These are phyloP conservation scores for Barnettozyma siamensis DNA, from an alignment of 805 yeast genomes.

Conservation along the genomic window DNA sequence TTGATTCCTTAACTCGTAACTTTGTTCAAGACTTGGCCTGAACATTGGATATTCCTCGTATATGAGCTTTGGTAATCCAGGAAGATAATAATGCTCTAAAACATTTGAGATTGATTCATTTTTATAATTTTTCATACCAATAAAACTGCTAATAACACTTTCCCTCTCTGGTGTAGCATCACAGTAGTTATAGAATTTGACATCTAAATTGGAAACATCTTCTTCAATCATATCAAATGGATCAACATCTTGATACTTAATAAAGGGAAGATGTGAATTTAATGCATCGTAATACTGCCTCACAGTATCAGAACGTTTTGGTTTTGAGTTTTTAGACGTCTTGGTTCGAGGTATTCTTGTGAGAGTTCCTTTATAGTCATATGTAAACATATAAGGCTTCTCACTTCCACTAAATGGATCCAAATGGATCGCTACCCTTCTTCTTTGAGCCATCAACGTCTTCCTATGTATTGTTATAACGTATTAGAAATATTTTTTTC, in stretches of 20 bases:
- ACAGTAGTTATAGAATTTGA: conserved; percentile 7
- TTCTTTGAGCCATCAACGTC: conserved; percentile 3
- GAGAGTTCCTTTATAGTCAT: conserved; percentile 6
- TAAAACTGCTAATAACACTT: conserved; percentile 13
- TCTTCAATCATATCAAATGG: conserved; percentile 18
- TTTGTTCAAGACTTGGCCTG: conserved; percentile 13
- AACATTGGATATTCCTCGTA: conserved; percentile 24
- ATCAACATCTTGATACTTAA: conserved; percentile 18
- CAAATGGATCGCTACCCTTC: conserved; percentile 5
- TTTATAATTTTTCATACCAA: conserved; percentile 15
- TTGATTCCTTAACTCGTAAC: conserved; percentile 15
- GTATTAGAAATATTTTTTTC: too few species aligned
- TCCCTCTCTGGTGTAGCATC: conserved; percentile 23
- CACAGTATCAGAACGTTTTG: neutral
- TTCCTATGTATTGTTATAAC: too few species aligned
- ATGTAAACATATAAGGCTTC: conserved; percentile 2
- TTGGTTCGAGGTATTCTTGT: conserved; percentile 4
- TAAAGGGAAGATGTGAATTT: conserved; percentile 19
- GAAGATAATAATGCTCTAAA: conserved; percentile 18
- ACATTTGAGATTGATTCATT: conserved; percentile 9
- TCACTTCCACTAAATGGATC: conserved; percentile 9
- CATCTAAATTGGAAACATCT: conserved; percentile 2
- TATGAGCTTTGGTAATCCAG: conserved; percentile 19
- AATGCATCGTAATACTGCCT: conserved; percentile 10
- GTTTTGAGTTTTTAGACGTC: neutral